Conservation (phyloP, 164 flowering plant genomes). For the Aristolochia contorta region DNA sequence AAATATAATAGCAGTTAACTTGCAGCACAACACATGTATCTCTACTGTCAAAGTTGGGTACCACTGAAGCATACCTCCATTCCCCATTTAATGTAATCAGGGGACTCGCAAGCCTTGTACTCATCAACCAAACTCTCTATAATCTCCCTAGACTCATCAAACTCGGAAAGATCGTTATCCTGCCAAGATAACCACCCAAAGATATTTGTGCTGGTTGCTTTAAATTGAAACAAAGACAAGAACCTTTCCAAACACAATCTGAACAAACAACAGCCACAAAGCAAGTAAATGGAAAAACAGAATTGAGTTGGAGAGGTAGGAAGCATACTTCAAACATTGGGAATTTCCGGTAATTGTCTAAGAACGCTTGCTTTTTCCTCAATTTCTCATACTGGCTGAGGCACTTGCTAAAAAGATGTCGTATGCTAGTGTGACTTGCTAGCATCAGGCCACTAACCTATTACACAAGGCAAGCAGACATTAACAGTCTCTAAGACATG, state of each 20-base stretch:
- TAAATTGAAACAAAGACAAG: not conserved
- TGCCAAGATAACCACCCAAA: conserved; percentile 11
- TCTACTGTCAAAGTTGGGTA: not conserved
- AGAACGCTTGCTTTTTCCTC: conserved; percentile 97
- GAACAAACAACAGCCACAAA: no score
- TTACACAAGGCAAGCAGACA: not conserved
- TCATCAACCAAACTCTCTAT: conserved; percentile 96
- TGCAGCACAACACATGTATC: not conserved
- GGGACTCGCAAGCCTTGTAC: conserved; percentile 98
- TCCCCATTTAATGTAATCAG: conserved; percentile 99
- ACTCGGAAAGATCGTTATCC: conserved; percentile 99
- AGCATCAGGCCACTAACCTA: conserved; percentile 99
- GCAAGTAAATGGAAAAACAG: not conserved
- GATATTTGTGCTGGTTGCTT: not conserved
- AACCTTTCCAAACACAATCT: not conserved
- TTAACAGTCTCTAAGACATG: not conserved
- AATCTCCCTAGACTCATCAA: conserved; percentile 93
- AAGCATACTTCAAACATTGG: conserved; percentile 97
- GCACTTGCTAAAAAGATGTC: conserved; percentile 95
- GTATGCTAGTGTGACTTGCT: conserved; percentile 94
- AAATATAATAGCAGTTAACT: not conserved
- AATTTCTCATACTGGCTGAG: conserved; percentile 91
- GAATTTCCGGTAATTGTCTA: conserved; percentile 91
- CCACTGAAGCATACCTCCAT: conserved; percentile 60
- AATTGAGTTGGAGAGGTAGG: not conserved